These are phyloP conservation scores for Kuraishia borneana DNA, from an alignment of 805 yeast genomes.

Conservation along the genomic window DNA sequence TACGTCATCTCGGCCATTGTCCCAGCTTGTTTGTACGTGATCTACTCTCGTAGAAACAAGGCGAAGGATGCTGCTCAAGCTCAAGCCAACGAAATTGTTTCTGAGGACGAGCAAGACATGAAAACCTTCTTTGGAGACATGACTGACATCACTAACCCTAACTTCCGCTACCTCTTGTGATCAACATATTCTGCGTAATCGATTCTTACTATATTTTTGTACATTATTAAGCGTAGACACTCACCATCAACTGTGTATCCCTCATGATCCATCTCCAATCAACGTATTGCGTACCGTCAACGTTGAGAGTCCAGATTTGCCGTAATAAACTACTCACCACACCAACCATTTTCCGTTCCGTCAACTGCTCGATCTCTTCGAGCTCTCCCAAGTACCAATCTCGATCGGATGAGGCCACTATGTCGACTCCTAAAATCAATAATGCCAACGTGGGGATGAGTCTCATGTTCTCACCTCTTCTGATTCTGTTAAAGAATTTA, in stretches of 20 bases:
- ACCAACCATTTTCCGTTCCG: background rate
- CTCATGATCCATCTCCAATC: slow-evolving; percentile 7
- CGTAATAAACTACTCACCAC: slow-evolving; percentile 4
- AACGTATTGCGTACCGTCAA: slow-evolving; percentile 4
- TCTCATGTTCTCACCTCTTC: background rate
- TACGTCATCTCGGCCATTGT: slow-evolving; percentile 6
- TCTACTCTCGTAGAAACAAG: slow-evolving; percentile 24
- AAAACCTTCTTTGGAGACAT: slow-evolving; percentile 35
- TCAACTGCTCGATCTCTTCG: background rate
- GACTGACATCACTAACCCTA: slow-evolving; percentile 41
- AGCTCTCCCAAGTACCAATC: slow-evolving; percentile 3
- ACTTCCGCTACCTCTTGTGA: slow-evolving; percentile 30
- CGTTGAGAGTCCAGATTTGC: slow-evolving; percentile 6
- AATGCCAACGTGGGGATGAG: slow-evolving; percentile 5
- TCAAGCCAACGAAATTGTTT: slow-evolving; percentile 6
- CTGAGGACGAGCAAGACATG: slow-evolving; percentile 10
- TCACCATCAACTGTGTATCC: no score
- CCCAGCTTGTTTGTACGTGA: slow-evolving; percentile 9
- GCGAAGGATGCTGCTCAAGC: slow-evolving; percentile 18
- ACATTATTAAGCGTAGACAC: no score
- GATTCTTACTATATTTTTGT: no score
- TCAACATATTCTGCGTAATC: no score
- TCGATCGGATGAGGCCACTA: slow-evolving; percentile 4
- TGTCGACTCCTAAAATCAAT: slow-evolving; percentile 7
- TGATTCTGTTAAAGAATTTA: background rate